These are phyloP conservation scores for Sindora glabra DNA, from an alignment of 306 rosid species.

Conservation along the genomic window DNA sequence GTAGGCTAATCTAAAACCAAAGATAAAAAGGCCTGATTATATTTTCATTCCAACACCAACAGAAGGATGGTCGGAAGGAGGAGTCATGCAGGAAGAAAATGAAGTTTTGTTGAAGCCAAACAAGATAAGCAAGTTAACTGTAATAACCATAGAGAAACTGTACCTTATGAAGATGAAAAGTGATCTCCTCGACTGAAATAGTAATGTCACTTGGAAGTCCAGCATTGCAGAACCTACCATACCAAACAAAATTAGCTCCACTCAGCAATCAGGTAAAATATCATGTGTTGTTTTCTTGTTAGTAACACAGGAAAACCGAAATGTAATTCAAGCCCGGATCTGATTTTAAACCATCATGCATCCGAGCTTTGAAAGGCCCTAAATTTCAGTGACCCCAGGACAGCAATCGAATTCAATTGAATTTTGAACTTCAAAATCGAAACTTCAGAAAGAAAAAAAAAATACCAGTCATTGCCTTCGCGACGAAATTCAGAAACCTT, in stretches of 20 bases:
- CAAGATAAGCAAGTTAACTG: too few relatives aligned
- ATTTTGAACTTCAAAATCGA: background rate
- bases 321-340: background rate
- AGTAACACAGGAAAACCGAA: background rate
- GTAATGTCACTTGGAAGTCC: conserved; percentile 68
- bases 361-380: background rate
- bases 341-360: background rate
- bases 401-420: background rate
- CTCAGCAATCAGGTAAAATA: background rate
- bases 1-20: too few relatives aligned
- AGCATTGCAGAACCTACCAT: conserved; percentile 57
- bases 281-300: conserved; percentile 12
- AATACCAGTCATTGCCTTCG: conserved; percentile 78
- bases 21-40: too few relatives aligned
- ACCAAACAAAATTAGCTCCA: conserved; percentile 8
- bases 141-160: too few relatives aligned
- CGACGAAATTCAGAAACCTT: conserved; percentile 70
- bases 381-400: background rate
- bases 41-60: too few relatives aligned
- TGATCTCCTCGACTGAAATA: conserved; percentile 46
- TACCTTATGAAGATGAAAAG: conserved; percentile 89
- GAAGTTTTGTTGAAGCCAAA: too few relatives aligned
- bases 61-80: too few relatives aligned
- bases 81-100: too few relatives aligned
- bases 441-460: background rate